phyloP scores from a whole-genome alignment of 257 asterid genomes.

The Verbena officinalis region DNA sequence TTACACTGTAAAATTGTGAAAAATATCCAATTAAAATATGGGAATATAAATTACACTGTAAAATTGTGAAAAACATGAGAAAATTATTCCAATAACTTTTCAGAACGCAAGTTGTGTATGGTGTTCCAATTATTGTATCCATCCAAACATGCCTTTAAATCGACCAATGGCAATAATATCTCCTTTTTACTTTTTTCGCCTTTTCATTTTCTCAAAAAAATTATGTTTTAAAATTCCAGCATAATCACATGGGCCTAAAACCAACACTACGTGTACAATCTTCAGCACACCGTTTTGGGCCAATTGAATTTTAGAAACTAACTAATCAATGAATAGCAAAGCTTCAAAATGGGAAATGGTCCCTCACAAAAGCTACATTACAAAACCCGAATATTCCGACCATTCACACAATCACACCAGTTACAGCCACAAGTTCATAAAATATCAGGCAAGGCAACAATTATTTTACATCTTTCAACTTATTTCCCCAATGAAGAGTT shows the following conservation, averaged over 20 bases:
- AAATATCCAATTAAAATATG: no score
- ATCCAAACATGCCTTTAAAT: constrained; percentile 21
- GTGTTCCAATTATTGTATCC: no score
- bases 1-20: no score
- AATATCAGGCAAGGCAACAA: not conserved
- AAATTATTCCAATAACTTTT: not conserved
- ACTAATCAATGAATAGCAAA: constrained; percentile 26
- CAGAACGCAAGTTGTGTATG: not conserved
- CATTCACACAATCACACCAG: not conserved
- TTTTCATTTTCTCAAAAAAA: not conserved
- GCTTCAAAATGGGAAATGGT: constrained; percentile 12
- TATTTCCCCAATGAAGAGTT: no score
- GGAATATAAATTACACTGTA: no score
- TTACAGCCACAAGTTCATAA: not conserved
- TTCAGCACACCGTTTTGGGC: not conserved
- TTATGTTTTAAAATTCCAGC: constrained; percentile 9
- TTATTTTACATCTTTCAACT: no score
- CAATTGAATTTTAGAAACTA: not conserved
- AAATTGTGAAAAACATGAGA: no score
- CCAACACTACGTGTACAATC: not conserved
- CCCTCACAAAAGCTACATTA: constrained; percentile 11
- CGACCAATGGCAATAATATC: not conserved
- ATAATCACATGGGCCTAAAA: constrained; percentile 15
- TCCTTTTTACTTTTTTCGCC: not conserved
- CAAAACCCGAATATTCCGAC: not conserved